Conservation (phyloP, 192 early-diverging fungal species). For the Podila verticillata region DNA sequence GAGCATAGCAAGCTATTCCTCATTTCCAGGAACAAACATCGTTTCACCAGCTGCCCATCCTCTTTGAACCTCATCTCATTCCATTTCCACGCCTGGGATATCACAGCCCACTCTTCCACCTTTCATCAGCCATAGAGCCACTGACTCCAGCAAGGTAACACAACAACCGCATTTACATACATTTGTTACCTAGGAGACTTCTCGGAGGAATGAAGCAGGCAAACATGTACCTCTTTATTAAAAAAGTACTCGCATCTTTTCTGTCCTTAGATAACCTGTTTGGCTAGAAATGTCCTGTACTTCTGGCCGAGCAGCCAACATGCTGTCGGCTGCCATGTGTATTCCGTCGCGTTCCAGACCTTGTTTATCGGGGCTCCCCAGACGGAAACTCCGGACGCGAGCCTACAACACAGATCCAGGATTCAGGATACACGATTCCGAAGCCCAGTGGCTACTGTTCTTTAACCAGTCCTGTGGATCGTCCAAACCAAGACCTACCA, state of each 20-base stretch:
- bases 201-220: too few species aligned
- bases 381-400: conserved; percentile 19
- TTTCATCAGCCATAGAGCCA: too few species aligned
- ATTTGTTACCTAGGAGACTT: too few species aligned
- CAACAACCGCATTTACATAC: too few species aligned
- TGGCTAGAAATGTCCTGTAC: conserved; percentile 32
- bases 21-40: too few species aligned
- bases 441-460: conserved; percentile 33
- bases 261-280: background rate
- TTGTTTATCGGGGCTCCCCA: conserved; percentile 9
- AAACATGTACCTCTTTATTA: too few species aligned
- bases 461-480: conserved; percentile 25
- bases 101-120: too few species aligned
- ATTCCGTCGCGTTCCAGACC: conserved; percentile 44
- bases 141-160: too few species aligned
- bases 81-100: too few species aligned
- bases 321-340: conserved; percentile 45
- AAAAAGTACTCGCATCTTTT: background rate
- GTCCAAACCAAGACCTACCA: conserved; percentile 11
- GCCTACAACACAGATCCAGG: background rate
- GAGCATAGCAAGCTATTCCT: too few species aligned
- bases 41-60: too few species aligned
- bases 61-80: too few species aligned
- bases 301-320: conserved; percentile 45
- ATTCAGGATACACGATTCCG: conserved; percentile 1